Evolutionary conservation across 2,329 filamentous ascomycete species (phyloP).

Genomic region (Alternaria gansuensis): DNA sequence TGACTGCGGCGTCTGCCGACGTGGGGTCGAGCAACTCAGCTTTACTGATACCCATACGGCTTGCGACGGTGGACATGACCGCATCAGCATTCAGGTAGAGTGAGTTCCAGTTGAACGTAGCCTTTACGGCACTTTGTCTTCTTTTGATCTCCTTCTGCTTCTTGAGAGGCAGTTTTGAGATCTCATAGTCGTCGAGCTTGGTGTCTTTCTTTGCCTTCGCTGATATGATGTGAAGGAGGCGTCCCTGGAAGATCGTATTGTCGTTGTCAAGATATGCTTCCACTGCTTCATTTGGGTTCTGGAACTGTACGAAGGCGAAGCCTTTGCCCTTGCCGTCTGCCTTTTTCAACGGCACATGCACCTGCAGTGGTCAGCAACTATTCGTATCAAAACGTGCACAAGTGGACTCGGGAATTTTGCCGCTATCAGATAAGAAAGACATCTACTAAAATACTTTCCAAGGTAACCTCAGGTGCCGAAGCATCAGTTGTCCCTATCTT

Average conservation of each 20-base stretch:
- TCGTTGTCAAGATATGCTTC: slow-evolving; percentile 82
- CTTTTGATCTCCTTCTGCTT: slow-evolving; percentile 91
- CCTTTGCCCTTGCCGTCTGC: slow-evolving; percentile 80
- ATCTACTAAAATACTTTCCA: slow-evolving; percentile 99
- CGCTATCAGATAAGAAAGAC: slow-evolving; percentile 85
- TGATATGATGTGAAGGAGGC: slow-evolving; percentile 88
- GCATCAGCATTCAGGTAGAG: slow-evolving; percentile 96
- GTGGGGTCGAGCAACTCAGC: slow-evolving; percentile 94
- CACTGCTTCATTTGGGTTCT: slow-evolving; percentile 74
- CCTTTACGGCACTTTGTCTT: slow-evolving; percentile 79
- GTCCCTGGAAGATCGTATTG: slow-evolving; percentile 88
- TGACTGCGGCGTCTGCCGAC: slow-evolving; percentile 90
- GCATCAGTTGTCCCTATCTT: slow-evolving; percentile 99
- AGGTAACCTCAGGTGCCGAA: slow-evolving; percentile 86
- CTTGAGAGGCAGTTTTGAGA: slow-evolving; percentile 92
- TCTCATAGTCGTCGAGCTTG: slow-evolving; percentile 83
- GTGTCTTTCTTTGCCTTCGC: slow-evolving; percentile 82
- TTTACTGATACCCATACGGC: slow-evolving; percentile 87
- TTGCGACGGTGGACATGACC: slow-evolving; percentile 87
- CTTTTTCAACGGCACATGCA: slow-evolving; percentile 82
- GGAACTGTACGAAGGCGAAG: slow-evolving; percentile 86
- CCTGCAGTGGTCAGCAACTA: slow-evolving; percentile 63
- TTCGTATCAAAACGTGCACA: background rate
- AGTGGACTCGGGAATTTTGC: slow-evolving; percentile 18
- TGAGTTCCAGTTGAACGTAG: slow-evolving; percentile 97